Percentiles rank a stretch among this genome's conserved stretches.
phyloP scores from a whole-genome alignment of 495 filamentous ascomycete genomes.

The Rusavskia elegans region DNA sequence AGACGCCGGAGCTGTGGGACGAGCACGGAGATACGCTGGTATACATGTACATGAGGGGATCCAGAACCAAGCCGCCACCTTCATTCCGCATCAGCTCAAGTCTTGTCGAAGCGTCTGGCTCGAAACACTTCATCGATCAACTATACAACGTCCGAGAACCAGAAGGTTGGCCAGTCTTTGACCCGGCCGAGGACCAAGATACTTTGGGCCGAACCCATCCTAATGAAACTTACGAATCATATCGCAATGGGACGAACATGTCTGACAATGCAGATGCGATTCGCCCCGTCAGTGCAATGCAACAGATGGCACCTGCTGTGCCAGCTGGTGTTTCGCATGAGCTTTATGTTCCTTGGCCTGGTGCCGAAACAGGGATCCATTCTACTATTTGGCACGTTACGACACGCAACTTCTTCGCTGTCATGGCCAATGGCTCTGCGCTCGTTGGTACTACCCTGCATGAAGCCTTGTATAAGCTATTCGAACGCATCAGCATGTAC shows the following conservation, averaged over 20 bases:
- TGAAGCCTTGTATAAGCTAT: conserved; percentile 41
- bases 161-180: conserved; percentile 14
- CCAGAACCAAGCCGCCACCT: conserved; percentile 15
- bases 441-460: conserved; percentile 43
- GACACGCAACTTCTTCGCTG: conserved; percentile 17
- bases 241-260: background rate
- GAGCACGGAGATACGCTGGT: conserved; percentile 16
- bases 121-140: conserved; percentile 13
- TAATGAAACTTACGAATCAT: conserved; percentile 2
- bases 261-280: conserved; percentile 9
- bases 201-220: background rate
- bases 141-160: conserved; percentile 11
- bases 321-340: conserved; percentile 13
- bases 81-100: conserved; percentile 16
- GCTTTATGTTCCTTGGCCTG: conserved; percentile 16
- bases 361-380: conserved; percentile 14
- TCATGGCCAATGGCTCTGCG: conserved; percentile 18
- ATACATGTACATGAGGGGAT: conserved; percentile 17
- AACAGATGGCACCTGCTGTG: conserved; percentile 1
- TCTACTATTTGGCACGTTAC: conserved; percentile 19
- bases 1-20: conserved; percentile 18
- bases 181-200: conserved; percentile 4
- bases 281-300: conserved; percentile 5
- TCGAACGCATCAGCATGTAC: conserved; percentile 24
- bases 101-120: conserved; percentile 12